These are phyloP conservation scores for Trichophyton benhamiae DNA, from an alignment of 2,329 filamentous ascomycete genomes.

Conservation along the genomic window DNA sequence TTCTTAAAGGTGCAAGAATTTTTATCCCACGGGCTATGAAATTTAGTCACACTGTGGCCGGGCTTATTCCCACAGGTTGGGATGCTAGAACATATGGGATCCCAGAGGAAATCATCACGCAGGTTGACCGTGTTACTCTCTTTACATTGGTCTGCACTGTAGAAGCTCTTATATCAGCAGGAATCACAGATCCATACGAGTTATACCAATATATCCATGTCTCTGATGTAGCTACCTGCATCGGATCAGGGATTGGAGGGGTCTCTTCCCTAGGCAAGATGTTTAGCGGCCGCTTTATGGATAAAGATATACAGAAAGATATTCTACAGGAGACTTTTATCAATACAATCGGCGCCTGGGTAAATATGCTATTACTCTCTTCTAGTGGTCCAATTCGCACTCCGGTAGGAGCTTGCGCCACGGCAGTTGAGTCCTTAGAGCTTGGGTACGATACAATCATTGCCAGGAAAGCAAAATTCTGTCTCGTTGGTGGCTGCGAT, in stretches of 20 bases:
- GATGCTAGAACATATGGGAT: slow-evolving; percentile 26
- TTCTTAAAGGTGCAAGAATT: slow-evolving; percentile 24
- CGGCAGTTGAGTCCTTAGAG: slow-evolving; percentile 27
- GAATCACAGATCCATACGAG: slow-evolving; percentile 24
- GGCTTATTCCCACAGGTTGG: slow-evolving; percentile 28
- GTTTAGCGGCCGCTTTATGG: slow-evolving; percentile 22
- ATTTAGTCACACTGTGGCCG: slow-evolving; percentile 22
- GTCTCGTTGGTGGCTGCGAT: slow-evolving; percentile 27
- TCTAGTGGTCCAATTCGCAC: slow-evolving; percentile 26
- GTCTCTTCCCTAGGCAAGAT: slow-evolving; percentile 19
- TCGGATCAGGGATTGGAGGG: slow-evolving; percentile 26
- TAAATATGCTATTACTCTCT: slow-evolving; percentile 34
- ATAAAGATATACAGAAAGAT: slow-evolving; percentile 23
- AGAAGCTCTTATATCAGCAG: slow-evolving; percentile 26
- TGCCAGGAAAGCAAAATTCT: slow-evolving; percentile 21
- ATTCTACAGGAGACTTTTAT: slow-evolving; percentile 27
- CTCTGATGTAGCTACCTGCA: slow-evolving; percentile 25
- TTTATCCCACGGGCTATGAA: slow-evolving; percentile 23
- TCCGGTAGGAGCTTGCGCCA: slow-evolving; percentile 30
- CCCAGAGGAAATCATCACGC: slow-evolving; percentile 24
- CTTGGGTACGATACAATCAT: slow-evolving; percentile 24
- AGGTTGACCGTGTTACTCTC: slow-evolving; percentile 26
- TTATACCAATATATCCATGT: slow-evolving; percentile 25
- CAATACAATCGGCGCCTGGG: slow-evolving; percentile 28
- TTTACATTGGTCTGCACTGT: slow-evolving; percentile 22